These are phyloP conservation scores for Stylonectria norvegica DNA, from an alignment of 2,329 filamentous ascomycete genomes.

Conservation along the genomic window DNA sequence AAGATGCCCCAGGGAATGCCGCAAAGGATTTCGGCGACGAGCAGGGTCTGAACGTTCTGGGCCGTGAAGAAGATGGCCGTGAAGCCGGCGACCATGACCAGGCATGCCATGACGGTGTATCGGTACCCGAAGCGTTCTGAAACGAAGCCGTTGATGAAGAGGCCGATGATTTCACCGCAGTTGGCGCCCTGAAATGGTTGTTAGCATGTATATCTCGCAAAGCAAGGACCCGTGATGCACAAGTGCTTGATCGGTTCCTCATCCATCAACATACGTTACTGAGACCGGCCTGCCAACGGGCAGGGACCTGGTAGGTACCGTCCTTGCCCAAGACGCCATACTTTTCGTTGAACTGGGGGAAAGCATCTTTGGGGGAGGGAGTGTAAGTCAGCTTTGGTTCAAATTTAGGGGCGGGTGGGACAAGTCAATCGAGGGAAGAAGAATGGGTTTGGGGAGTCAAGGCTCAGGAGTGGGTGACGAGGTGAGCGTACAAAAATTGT, in stretches of 20 bases:
- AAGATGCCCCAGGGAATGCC: slow-evolving; percentile 62
- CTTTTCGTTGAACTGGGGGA: slow-evolving; percentile 55
- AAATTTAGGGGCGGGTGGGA: not conserved
- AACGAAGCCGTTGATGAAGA: slow-evolving; percentile 62
- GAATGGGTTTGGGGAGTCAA: not conserved
- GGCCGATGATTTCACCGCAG: slow-evolving; percentile 63
- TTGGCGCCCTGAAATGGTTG: slow-evolving; percentile 42
- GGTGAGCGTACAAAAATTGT: slow-evolving; percentile 63
- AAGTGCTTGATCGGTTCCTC: slow-evolving; percentile 1
- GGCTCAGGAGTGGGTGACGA: slow-evolving; percentile 11
- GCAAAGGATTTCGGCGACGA: slow-evolving; percentile 60
- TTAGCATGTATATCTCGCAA: slow-evolving; percentile 7
- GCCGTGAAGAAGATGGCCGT: slow-evolving; percentile 65
- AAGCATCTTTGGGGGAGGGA: slow-evolving; percentile 42
- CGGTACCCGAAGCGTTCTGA: slow-evolving; percentile 67
- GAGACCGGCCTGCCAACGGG: slow-evolving; percentile 60
- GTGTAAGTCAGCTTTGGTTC: slow-evolving; percentile 7
- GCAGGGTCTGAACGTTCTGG: slow-evolving; percentile 54
- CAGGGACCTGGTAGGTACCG: slow-evolving; percentile 54
- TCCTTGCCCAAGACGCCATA: slow-evolving; percentile 48
- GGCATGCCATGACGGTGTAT: slow-evolving; percentile 58
- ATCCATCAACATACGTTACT: slow-evolving; percentile 43
- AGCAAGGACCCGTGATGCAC: slow-evolving; percentile 15
- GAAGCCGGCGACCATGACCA: slow-evolving; percentile 53
- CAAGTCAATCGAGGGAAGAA: not conserved